These are phyloP conservation scores for Schizochytrium sp. DNA, from an alignment of 108 stramenopile species.

Conservation along the genomic window DNA sequence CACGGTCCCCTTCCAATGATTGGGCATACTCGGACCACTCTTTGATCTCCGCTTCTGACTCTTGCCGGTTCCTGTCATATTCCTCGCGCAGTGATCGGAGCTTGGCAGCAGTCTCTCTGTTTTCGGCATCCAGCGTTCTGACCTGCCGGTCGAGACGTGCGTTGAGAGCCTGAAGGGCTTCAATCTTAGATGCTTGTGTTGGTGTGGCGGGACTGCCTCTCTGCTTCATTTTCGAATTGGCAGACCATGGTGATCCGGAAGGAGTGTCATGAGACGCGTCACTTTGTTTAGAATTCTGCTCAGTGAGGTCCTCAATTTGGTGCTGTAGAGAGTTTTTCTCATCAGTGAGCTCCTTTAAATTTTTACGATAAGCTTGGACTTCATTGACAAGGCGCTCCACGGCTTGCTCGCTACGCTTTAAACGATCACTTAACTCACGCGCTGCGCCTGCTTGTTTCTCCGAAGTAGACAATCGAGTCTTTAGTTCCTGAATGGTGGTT, in stretches of 20 bases:
- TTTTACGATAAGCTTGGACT: neutral
- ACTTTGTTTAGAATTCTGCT: neutral
- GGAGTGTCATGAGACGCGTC: neutral
- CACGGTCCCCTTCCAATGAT: neutral
- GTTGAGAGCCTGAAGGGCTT: neutral
- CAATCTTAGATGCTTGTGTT: neutral
- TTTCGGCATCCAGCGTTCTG: neutral
- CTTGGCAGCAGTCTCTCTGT: neutral
- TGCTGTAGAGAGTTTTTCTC: neutral
- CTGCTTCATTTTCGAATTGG: neutral
- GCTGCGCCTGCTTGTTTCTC: neutral
- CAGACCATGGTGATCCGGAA: neutral
- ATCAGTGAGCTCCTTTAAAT: neutral
- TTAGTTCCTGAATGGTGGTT: neutral
- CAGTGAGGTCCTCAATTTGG: neutral
- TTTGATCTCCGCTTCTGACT: neutral
- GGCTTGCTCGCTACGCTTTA: neutral
- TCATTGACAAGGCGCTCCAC: neutral
- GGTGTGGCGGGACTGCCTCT: neutral
- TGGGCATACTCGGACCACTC: neutral
- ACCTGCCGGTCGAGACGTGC: neutral
- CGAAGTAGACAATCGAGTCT: neutral
- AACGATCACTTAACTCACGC: neutral
- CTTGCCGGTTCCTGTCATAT: neutral
- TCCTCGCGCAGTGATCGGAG: neutral